Evolutionary conservation across 768 basidiomycete genomes (phyloP), one percentile per base, ranked within the genome.

Genomic region (Lactarius psammicola): DNA sequence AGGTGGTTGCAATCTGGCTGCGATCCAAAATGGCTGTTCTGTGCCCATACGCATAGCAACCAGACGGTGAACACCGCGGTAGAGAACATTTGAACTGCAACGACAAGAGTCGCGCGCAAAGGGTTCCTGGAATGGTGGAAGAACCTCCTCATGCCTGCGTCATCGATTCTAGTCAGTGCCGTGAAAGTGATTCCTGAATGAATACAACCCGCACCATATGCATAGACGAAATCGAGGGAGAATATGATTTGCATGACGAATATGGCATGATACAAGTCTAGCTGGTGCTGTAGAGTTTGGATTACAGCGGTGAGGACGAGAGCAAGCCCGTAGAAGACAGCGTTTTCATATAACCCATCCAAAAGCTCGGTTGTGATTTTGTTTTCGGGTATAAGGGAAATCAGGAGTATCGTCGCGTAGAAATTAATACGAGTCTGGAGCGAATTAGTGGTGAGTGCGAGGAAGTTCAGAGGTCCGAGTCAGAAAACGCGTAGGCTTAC

Each of bases 181-280:
- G 40, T n/a, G n/a, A 57, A 30, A 51, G 42, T 23, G 23, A 31
- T 18, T 26, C 11, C 20, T 38, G 26, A 56, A n/a, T 8, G 20
- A 30, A 31, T 4, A 33, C 17, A 33, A 28, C 46, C 4, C 44
- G 30, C 58, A 62, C 65, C 60, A 38, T 62, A 57, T 30, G 17
- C 11, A 33, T 44, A 66, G 18, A 66, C 56, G 5, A 58, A 40
- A 31, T 44, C 55, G 6, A 66, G 60, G 17, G 60, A 58, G 38
- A 58, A 51, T 9, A 62, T 42, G 2, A 54, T 57, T 18, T 66
- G 60, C 65, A 62, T 66, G 9, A 66, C 65, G 38, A 62, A 42
- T 9, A 66, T 53, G 0, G 65, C 65, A 54, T 66, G 65, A 58
- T 66, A 66, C 38, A 66, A 28, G 49, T 66, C 60, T 15, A 66